Conservation (phyloP, 768 basidiomycete species). For the Boletus reticulatus region DNA sequence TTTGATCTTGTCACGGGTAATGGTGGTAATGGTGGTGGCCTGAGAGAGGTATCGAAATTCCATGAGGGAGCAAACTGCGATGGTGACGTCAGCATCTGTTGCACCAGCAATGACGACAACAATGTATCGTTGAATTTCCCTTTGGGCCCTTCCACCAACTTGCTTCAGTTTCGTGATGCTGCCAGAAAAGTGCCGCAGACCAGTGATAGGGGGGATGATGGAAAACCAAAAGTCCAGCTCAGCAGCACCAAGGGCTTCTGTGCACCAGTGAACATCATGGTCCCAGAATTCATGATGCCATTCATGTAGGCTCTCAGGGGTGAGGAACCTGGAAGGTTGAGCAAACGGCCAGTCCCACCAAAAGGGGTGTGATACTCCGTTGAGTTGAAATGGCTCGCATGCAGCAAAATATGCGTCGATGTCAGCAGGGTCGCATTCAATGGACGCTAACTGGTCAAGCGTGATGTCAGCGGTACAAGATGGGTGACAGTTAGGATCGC, state of each 20-base stretch:
- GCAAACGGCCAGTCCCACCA: background rate
- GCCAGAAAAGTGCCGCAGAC: slow-evolving; percentile 34
- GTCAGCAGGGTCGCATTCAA: background rate
- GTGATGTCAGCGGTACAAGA: background rate
- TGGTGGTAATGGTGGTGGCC: slow-evolving; percentile 3
- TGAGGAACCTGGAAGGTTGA: background rate
- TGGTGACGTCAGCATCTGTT: no score
- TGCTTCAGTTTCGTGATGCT: no score
- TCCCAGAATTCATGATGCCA: background rate
- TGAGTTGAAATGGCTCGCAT: background rate
- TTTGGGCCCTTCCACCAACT: no score
- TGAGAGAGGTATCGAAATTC: slow-evolving; percentile 40
- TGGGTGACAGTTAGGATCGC: background rate
- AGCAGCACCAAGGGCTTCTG: background rate
- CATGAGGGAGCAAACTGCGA: no score
- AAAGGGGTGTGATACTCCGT: background rate
- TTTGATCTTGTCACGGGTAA: slow-evolving; percentile 19
- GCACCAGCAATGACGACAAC: no score
- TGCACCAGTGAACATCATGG: background rate
- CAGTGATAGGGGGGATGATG: slow-evolving; percentile 1
- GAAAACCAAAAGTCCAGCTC: background rate
- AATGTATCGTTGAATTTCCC: no score
- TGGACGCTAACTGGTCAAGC: background rate
- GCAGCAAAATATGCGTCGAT: background rate
- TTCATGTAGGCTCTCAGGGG: background rate